Evolutionary conservation across 768 basidiomycete genomes (phyloP), one percentile per base, ranked within the genome.

Genomic region (Serendipita vermifera): DNA sequence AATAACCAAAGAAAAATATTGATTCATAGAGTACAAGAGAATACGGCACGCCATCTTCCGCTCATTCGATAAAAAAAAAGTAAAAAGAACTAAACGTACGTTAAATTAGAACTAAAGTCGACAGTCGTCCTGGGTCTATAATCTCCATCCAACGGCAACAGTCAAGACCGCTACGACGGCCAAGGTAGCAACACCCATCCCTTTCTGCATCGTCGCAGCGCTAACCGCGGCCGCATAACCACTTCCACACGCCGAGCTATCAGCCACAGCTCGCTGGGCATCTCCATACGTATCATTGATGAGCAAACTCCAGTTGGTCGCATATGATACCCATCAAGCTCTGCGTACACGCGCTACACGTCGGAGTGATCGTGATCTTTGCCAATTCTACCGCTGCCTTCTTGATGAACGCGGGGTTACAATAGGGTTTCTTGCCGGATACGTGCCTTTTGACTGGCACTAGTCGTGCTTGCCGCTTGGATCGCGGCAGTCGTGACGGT

Each of bases 261-360:
- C 51, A 29, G 9, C 14, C 9, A 54, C 7, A 17, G 27, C 51
- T 7, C 51, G 22, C 13, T 7, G 22, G 7, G 51, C 51, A 22
- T 13, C 11, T 15, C 27, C 9, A 32, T 57, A 57, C 41, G 41
- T 48, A 20, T 46, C 27, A 31, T 27, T 46, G 40, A 57, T 43
- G 26, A 46, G 22, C 17, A 46, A 24, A 13, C 7, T 32, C 38
- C 9, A 17, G 27, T 43, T n/a, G 29, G 13, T 27, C 5, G 40
- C 56, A 33, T 43, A 43, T 3, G 64, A 72, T 61, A 15, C 64
- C 66, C 76, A 90, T 75, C 7, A 86, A 59, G 59, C 66, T 73
- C 65, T 78, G 75, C 20, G 78, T 78, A 66, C 87, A 90, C 3
- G 73, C 57, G 2, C 79, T 82, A 65, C 87, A 90, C 14, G 77